A percentile compares a stretch with the other conserved stretches of the same genome.
These are phyloP conservation scores for Coemansia sp. DNA, from an alignment of 192 early-diverging fungal genomes.

Conservation along the genomic window DNA sequence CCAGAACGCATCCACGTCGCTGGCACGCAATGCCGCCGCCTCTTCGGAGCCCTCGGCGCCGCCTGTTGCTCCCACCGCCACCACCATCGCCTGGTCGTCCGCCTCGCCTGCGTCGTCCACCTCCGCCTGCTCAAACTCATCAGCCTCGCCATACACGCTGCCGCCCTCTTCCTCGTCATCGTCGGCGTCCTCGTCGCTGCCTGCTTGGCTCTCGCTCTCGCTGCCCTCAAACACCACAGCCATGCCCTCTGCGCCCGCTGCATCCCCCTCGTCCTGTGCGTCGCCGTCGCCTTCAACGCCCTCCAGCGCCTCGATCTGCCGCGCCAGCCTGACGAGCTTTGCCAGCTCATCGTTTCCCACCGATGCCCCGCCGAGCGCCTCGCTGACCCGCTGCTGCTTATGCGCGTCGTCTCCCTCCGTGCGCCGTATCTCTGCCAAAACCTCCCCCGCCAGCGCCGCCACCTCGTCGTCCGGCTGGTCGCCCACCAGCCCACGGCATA, in stretches of 20 bases:
- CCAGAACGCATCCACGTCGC: constrained; percentile 97
- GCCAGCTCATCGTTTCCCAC: constrained; percentile 86
- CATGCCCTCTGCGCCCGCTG: constrained; percentile 84
- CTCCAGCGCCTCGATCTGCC: constrained; percentile 72
- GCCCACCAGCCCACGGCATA: constrained; percentile 75
- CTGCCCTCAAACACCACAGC: constrained; percentile 93
- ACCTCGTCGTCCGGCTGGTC: constrained; percentile 92
- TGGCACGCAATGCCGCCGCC: constrained; percentile 53
- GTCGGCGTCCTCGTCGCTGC: constrained; percentile 34
- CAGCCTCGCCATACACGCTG: no score
- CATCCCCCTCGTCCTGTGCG: constrained; percentile 53
- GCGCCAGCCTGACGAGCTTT: constrained; percentile 85
- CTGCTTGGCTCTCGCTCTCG: constrained; percentile 81
- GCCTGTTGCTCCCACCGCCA: background rate
- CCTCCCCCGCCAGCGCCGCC: constrained; percentile 82
- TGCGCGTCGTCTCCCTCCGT: constrained; percentile 85
- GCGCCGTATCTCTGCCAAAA: constrained; percentile 78
- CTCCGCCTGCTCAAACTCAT: no score
- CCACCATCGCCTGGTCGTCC: background rate
- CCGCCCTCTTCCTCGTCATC: constrained; percentile 37
- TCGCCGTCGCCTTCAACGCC: no score
- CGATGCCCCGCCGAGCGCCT: constrained; percentile 62
- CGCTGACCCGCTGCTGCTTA: constrained; percentile 82
- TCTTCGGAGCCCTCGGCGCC: constrained; percentile 1
- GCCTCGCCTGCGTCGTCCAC: constrained; percentile 4